Conservation (phyloP, 2,329 filamentous ascomycete genomes). For the Trematosphaeria pertusa region DNA sequence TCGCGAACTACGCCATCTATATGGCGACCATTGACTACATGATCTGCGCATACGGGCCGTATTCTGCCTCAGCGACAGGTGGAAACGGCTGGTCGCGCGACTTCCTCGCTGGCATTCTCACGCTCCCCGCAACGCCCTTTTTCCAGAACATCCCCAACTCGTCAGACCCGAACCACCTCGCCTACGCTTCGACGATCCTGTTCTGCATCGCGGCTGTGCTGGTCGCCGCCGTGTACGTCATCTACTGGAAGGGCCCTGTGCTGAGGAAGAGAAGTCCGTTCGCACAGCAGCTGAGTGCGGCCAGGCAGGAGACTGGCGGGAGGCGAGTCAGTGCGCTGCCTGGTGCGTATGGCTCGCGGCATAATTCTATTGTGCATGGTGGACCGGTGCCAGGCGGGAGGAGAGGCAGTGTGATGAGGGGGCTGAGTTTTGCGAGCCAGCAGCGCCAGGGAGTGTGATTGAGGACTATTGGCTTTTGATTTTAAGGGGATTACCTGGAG, state of each 20-base stretch:
- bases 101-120: constrained; percentile 76
- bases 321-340: constrained; percentile 41
- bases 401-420: constrained; percentile 40
- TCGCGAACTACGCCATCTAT: constrained; percentile 75
- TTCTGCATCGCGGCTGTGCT: constrained; percentile 58
- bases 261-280: constrained; percentile 62
- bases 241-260: constrained; percentile 62
- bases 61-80: constrained; percentile 77
- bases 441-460: too few species aligned
- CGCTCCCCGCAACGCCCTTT: constrained; percentile 70
- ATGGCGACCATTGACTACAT: constrained; percentile 85
- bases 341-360: constrained; percentile 38
- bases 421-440: constrained; percentile 14
- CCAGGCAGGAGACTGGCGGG: constrained; percentile 41
- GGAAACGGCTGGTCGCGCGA: constrained; percentile 80
- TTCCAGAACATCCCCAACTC: constrained; percentile 52
- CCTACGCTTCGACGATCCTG: constrained; percentile 65
- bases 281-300: constrained; percentile 54
- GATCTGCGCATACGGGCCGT: constrained; percentile 76
- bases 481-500: too few species aligned
- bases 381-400: constrained; percentile 27
- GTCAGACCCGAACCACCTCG: constrained; percentile 50
- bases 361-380: constrained; percentile 33
- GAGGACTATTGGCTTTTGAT: too few species aligned
- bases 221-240: constrained; percentile 53